These are phyloP conservation scores for Hyaloscypha finlandica DNA, from an alignment of 495 filamentous ascomycete genomes.

Conservation along the genomic window DNA sequence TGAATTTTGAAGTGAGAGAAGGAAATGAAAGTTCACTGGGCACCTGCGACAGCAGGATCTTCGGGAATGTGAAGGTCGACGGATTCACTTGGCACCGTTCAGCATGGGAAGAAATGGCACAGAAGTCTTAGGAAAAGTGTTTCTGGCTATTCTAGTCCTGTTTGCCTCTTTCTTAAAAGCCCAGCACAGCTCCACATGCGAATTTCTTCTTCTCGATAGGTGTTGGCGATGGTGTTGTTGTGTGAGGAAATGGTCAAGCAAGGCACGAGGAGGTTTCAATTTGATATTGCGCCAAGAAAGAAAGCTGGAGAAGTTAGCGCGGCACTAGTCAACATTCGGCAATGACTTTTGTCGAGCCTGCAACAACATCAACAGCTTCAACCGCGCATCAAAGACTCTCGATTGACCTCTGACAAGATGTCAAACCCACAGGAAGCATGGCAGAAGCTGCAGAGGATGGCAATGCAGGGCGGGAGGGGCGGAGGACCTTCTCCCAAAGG, in stretches of 20 bases:
- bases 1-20: conserved; percentile 30
- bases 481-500: conserved; percentile 31
- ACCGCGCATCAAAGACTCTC: neutral
- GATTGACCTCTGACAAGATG: conserved; percentile 23
- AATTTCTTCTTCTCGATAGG: neutral
- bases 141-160: conserved; percentile 37
- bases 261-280: neutral
- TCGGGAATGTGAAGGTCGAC: conserved; percentile 26
- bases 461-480: conserved; percentile 37
- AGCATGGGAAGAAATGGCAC: conserved; percentile 29
- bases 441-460: conserved; percentile 43
- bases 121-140: conserved; percentile 35
- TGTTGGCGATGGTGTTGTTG: neutral
- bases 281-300: neutral
- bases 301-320: neutral
- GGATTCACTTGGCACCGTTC: conserved; percentile 33
- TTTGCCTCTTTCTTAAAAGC: conserved; percentile 13
- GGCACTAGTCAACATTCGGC: conserved; percentile 25
- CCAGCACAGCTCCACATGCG: conserved; percentile 1
- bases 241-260: neutral
- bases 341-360: conserved; percentile 7
- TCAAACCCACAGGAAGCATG: conserved; percentile 33
- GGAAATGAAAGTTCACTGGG: conserved; percentile 21
- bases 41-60: conserved; percentile 21
- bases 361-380: conserved; percentile 10